Percentiles rank a stretch among this genome's conserved stretches.
These are phyloP conservation scores for Fusarium ambrosium DNA, from an alignment of 2,329 filamentous ascomycete species.

Conservation along the genomic window DNA sequence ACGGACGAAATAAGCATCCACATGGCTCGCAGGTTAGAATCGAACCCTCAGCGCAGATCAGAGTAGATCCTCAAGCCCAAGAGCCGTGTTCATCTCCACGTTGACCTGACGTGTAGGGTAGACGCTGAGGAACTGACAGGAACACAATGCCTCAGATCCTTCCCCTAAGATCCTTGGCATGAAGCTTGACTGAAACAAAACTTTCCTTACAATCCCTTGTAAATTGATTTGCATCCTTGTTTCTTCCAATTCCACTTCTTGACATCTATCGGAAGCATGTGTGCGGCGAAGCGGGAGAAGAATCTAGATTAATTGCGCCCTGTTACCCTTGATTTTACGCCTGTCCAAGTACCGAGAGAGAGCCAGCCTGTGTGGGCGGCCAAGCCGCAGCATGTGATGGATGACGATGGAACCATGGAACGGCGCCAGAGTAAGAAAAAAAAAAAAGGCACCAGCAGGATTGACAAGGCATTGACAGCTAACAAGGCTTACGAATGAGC, in stretches of 20 bases:
- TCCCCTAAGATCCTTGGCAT: not conserved
- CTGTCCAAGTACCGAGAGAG: conserved; percentile 6
- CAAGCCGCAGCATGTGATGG: conserved; percentile 30
- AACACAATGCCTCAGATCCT: not conserved
- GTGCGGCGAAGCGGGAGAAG: conserved; percentile 21
- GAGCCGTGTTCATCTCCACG: not conserved
- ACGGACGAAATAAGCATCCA: not conserved
- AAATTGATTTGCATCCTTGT: not conserved
- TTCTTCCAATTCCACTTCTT: not conserved
- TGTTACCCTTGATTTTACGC: conserved; percentile 2
- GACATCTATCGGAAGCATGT: not conserved
- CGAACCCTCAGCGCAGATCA: not conserved
- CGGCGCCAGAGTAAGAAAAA: not conserved
- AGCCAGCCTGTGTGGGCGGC: conserved; percentile 23
- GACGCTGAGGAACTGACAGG: not conserved
- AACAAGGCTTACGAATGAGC: conserved; percentile 22
- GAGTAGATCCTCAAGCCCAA: not conserved
- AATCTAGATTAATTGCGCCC: conserved; percentile 22
- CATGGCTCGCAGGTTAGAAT: not conserved
- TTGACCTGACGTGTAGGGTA: not conserved
- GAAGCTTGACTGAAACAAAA: not conserved
- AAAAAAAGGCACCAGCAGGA: conserved; percentile 16
- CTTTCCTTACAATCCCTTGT: not conserved
- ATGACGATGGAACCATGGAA: conserved; percentile 30
- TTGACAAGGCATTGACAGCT: conserved; percentile 25